phyloP scores from a whole-genome alignment of 768 basidiomycete species.

The Hebeloma cylindrosporum region DNA sequence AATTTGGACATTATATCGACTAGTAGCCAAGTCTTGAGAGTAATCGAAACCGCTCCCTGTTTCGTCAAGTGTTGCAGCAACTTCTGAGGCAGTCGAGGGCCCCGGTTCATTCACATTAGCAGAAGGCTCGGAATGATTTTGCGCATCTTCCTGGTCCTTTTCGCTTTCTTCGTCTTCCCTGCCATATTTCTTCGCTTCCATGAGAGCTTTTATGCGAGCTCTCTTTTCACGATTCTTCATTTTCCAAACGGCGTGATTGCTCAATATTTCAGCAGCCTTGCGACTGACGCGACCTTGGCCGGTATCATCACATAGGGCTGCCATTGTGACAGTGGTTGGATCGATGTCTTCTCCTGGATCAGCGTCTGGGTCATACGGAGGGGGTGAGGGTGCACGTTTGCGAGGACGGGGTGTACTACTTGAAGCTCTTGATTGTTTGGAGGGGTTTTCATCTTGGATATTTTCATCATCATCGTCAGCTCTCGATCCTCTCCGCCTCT shows the following conservation, averaged over 20 bases:
- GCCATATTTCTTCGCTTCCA: conserved; percentile 80
- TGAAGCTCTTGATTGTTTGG: conserved; percentile 20
- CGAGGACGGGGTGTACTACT: conserved; percentile 33
- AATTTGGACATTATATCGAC: conserved; percentile 81
- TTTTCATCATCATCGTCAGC: conserved; percentile 17
- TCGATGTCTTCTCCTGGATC: conserved; percentile 78
- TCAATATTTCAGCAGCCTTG: conserved; percentile 70
- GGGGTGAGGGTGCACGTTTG: conserved; percentile 50
- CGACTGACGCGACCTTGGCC: conserved; percentile 79
- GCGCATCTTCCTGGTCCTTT: conserved; percentile 22
- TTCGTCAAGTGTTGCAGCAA: conserved; percentile 36
- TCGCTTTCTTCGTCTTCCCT: conserved; percentile 50
- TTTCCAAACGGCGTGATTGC: conserved; percentile 74
- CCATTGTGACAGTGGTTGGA: conserved; percentile 85
- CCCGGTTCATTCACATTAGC: conserved; percentile 16
- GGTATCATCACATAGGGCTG: conserved; percentile 71
- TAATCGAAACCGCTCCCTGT: conserved; percentile 71
- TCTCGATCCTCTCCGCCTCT: conserved; percentile 12
- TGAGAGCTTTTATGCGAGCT: conserved; percentile 55
- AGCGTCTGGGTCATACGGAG: conserved; percentile 56
- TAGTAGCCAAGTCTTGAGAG: conserved; percentile 58
- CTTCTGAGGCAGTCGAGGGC: conserved; percentile 15
- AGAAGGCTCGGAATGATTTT: conserved; percentile 17
- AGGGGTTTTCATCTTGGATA: conserved; percentile 7
- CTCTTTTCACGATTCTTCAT: conserved; percentile 65